Evolutionary conservation across 1,284 basidiomycete genomes (phyloP), one percentile per base, ranked within the genome.

Genomic region (Microbotryomycetes sp.): DNA sequence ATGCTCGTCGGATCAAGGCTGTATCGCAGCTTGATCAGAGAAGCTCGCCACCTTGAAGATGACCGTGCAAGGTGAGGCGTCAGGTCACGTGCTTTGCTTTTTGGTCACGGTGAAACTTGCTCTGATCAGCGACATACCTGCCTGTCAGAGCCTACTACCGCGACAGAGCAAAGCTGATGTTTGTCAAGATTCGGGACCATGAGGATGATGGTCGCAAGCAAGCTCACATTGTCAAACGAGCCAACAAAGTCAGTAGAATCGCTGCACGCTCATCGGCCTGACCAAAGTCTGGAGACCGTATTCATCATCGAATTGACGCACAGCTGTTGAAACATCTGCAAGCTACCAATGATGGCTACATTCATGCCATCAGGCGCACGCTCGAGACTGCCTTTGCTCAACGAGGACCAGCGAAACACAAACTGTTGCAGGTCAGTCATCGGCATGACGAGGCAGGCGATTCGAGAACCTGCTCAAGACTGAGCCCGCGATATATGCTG

Each of bases 321-420:
- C 62, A 89, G 87, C 81, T 82, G 50, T 71, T 86, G 58, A 76
- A 76, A 49, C 81, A 77, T 54, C 74, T 91, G 5, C 75, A 80
- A 70, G 77, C 75, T 45, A 87, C 86, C 9, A 86, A 84, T 69
- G 69, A 72, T 9, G 83, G 85, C 7, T 75, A 81, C 54, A 64
- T 72, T 47, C 74, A 78, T 58, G 81, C 83, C n/a, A 84, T 88
- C 65, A 76, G 77, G 9, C 78, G 81, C 60, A 73, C 88, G n/a
- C 77, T 89, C 23, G 81, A 85, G 67, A 71, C 83, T n/a, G 88
- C 88, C n/a, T 89, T 88, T 74, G 89, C 86, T 22, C 79, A 86
- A 60, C 82, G 81, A 63, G 89, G 88, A 15, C 85, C 82, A 2
- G 29, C 4, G 16, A 66, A 63, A 29, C 63, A 67, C 15, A 14